Percentiles rank a stretch among this genome's conserved stretches.
Conservation (phyloP, 2,329 filamentous ascomycete species). For the Ophiostoma fasciatum region DNA sequence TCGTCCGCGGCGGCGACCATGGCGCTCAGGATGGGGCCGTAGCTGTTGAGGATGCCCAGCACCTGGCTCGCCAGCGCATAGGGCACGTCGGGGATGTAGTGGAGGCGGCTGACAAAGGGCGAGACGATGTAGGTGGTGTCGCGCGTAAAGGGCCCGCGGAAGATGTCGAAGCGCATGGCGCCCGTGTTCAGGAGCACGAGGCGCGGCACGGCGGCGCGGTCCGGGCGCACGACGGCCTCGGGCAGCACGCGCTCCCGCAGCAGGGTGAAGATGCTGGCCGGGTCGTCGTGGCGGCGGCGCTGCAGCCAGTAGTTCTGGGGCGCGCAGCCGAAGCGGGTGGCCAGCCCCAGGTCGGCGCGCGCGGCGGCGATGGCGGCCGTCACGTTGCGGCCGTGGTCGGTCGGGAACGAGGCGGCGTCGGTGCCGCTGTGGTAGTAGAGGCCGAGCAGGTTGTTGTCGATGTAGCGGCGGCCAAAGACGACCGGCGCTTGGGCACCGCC, state of each 20-base stretch:
- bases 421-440: conserved; percentile 67
- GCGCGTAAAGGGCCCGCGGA: conserved; percentile 77
- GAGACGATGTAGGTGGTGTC: conserved; percentile 79
- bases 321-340: conserved; percentile 67
- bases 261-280: conserved; percentile 69
- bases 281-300: conserved; percentile 56
- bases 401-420: conserved; percentile 59
- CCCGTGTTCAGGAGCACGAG: conserved; percentile 79
- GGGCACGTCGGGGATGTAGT: conserved; percentile 66
- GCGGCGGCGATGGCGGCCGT: conserved; percentile 55
- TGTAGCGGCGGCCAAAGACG: conserved; percentile 65
- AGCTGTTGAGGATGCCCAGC: conserved; percentile 40
- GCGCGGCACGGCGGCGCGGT: conserved; percentile 34
- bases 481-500: no score
- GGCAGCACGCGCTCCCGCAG: conserved; percentile 64
- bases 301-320: conserved; percentile 71
- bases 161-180: conserved; percentile 87
- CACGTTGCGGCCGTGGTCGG: conserved; percentile 57
- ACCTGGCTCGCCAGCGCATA: conserved; percentile 61
- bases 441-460: conserved; percentile 85
- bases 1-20: conserved; percentile 11
- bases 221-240: conserved; percentile 41
- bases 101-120: conserved; percentile 71
- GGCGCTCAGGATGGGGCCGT: conserved; percentile 30
- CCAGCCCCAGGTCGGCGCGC: conserved; percentile 55